phyloP scores from a whole-genome alignment of 2,329 filamentous ascomycete species.

The Parastagonospora nodorum region DNA sequence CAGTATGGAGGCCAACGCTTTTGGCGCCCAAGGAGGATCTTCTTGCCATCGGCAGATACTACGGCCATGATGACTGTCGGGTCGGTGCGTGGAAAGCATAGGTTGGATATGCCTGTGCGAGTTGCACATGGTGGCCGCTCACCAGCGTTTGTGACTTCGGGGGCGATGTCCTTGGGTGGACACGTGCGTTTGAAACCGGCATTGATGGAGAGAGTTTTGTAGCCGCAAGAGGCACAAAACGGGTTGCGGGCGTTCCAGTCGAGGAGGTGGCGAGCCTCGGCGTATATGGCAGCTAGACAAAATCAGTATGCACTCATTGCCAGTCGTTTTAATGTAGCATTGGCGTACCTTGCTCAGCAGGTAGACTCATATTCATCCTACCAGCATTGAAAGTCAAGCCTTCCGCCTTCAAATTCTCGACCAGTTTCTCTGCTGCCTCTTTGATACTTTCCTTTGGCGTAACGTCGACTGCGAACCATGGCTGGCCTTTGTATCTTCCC shows the following conservation, averaged over 20 bases:
- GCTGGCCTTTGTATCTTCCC: slow-evolving; percentile 73
- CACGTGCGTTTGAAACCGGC: slow-evolving; percentile 82
- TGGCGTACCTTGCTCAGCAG: slow-evolving; percentile 63
- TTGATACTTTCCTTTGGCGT: slow-evolving; percentile 71
- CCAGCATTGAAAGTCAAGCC: slow-evolving; percentile 71
- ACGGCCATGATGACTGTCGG: slow-evolving; percentile 96
- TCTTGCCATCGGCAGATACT: slow-evolving; percentile 76
- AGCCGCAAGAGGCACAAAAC: slow-evolving; percentile 89
- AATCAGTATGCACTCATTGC: not conserved
- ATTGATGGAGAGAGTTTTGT: slow-evolving; percentile 77
- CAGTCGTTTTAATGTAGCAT: not conserved
- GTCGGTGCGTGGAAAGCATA: slow-evolving; percentile 90
- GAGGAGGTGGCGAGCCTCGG: slow-evolving; percentile 82
- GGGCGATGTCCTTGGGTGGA: slow-evolving; percentile 69
- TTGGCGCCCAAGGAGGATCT: slow-evolving; percentile 81
- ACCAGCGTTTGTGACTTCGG: slow-evolving; percentile 47
- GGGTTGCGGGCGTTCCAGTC: slow-evolving; percentile 96
- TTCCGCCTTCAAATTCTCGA: slow-evolving; percentile 62
- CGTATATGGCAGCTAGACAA: slow-evolving; percentile 79
- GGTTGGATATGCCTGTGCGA: slow-evolving; percentile 83
- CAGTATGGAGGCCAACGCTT: slow-evolving; percentile 82
- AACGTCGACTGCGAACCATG: slow-evolving; percentile 89
- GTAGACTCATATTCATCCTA: slow-evolving; percentile 65
- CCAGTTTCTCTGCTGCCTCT: slow-evolving; percentile 65
- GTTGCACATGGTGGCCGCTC: slow-evolving; percentile 76